Percentiles rank a stretch among this genome's conserved stretches.
Evolutionary conservation across 495 filamentous ascomycete species (phyloP).

Genomic region (Penicillium roqueforti): DNA sequence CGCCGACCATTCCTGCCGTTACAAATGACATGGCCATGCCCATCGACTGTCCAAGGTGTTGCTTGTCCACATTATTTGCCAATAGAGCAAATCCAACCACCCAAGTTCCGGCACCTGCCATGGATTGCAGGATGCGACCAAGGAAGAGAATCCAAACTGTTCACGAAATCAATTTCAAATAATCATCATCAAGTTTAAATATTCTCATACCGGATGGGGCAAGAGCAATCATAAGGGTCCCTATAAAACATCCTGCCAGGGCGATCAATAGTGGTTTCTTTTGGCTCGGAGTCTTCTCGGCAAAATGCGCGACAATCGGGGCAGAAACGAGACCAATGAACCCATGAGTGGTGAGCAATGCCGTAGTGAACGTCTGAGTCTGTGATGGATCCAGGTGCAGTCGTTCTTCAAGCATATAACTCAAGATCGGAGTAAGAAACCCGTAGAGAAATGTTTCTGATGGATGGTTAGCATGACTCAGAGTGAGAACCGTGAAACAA

Average conservation of each 20-base stretch:
- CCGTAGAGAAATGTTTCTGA: constrained; percentile 29
- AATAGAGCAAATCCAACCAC: constrained; percentile 18
- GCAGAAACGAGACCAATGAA: constrained; percentile 15
- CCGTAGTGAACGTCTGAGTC: constrained; percentile 19
- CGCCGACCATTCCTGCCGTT: constrained; percentile 11
- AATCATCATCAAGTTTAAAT: not conserved
- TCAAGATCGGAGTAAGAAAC: constrained; percentile 28
- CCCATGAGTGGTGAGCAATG: constrained; percentile 18
- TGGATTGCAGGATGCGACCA: constrained; percentile 18
- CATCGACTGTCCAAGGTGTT: constrained; percentile 12
- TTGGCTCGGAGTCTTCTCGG: constrained; percentile 17
- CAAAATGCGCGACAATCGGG: constrained; percentile 28
- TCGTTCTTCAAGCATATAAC: constrained; percentile 26
- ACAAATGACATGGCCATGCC: constrained; percentile 15
- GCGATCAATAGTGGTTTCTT: constrained; percentile 21
- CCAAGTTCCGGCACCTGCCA: constrained; percentile 15
- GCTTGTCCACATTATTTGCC: constrained; percentile 8
- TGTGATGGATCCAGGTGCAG: constrained; percentile 17
- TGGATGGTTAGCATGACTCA: constrained; percentile 4
- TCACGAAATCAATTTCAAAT: not conserved
- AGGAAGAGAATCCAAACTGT: constrained; percentile 11
- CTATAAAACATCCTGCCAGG: constrained; percentile 14
- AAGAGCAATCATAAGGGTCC: constrained; percentile 22
- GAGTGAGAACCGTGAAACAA: not conserved
- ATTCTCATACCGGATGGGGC: not conserved